Evolutionary conservation across 176 grass and related monocot genomes (phyloP), one percentile per base, ranked within the genome.

Genomic region (barley (Hordeum vulgare)): DNA sequence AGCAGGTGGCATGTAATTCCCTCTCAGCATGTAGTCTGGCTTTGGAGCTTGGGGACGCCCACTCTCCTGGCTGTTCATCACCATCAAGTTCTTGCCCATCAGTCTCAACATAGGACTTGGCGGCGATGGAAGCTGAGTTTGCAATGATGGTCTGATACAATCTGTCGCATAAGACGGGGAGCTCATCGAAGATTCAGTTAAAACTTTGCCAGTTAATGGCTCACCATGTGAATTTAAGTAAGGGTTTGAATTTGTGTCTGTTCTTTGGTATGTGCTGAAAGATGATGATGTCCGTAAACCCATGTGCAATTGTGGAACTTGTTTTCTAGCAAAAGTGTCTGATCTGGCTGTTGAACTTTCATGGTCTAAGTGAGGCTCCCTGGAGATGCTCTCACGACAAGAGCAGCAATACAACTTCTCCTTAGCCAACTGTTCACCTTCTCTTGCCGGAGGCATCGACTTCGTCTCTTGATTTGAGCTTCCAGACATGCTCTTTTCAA

Each of bases 31-130:
- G 74, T 85, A 84, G 9, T 90, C 85, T 61, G 91, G 90, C 86
- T 34, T 78, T 65, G 91, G 72, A 47, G 75, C 79, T 85, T 75
- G 89, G 77, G 84, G 88, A 77, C 91, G 90, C 63, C 77, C 42
- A 81, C 70, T 81, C 86, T 92, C 93, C 77, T 99, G 93, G 7
- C 85, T 94, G 83, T 92, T 99, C 87, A 92, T 90, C 83, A 99
- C 93, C 85, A 89, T 85, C 70, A 99, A 85, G 61, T 99, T 87
- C 71, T 99, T 99, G 79, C 93, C 96, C 96, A 99, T 99, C 71
- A 99, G 80, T 64, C 96, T 87, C 64, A 99, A 80, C 79, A 96
- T 71, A 60, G 89, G 91, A 85, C 92, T 99, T 68, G 94, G 76
- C 31, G 85, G 89, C 17, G 93, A 92, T 62, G 91, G 80, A 56